A percentile compares a stretch with the other conserved stretches of the same genome.
Evolutionary conservation across 306 rosid genomes (phyloP).

Genomic region (Sicyos edulis): DNA sequence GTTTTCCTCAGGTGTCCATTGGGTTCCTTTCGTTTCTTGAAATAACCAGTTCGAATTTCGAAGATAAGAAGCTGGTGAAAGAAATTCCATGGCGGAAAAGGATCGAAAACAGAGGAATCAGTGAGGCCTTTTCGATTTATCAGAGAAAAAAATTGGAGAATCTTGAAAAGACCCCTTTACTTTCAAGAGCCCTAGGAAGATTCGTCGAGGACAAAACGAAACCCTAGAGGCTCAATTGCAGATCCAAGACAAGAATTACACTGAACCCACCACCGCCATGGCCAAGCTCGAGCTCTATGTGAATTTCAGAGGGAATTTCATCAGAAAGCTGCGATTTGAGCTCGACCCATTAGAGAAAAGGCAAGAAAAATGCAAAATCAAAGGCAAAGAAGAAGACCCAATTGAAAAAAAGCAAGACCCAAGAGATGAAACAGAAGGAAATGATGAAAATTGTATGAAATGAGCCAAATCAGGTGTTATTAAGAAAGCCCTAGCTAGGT

Average conservation of each 20-base stretch:
- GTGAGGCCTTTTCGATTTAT: neutral
- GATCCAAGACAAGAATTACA: constrained; percentile 4
- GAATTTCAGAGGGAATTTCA: neutral
- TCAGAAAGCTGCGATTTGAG: neutral
- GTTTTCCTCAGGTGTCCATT: constrained; percentile 81
- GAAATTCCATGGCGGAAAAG: constrained; percentile 32
- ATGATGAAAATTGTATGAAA: neutral
- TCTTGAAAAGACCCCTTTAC: too few species aligned
- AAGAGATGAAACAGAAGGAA: neutral
- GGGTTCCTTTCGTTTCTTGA: constrained; percentile 57
- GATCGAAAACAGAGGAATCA: too few species aligned
- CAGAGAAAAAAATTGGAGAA: neutral
- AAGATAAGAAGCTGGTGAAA: constrained; percentile 56
- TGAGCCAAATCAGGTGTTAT: neutral
- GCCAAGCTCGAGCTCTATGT: neutral
- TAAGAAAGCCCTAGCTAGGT: neutral
- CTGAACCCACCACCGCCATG: neutral
- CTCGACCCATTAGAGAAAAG: constrained; percentile 10
- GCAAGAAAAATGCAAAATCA: neutral
- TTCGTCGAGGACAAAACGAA: constrained; percentile 12
- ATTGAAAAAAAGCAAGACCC: neutral
- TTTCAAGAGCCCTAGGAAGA: constrained; percentile 11
- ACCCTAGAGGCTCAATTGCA: constrained; percentile 13
- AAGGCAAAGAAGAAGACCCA: constrained; percentile 9
- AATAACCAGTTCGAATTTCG: constrained; percentile 71